These are phyloP conservation scores for Elaeis guineensis DNA, from an alignment of 176 grass and related monocot genomes.

Conservation along the genomic window DNA sequence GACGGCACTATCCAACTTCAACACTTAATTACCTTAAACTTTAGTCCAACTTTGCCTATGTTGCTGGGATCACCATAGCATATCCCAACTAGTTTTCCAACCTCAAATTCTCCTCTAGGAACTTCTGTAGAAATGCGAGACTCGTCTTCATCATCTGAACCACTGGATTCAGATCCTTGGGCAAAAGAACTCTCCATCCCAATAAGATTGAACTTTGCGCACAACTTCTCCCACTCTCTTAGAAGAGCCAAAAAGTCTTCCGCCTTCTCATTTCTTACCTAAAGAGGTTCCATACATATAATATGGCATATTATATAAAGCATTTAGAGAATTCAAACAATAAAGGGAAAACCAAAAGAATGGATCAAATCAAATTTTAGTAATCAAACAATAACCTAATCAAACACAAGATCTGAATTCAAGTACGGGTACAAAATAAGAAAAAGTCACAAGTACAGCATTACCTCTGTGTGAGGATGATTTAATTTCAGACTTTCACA, in stretches of 20 bases:
- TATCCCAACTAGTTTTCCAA: conserved; percentile 40
- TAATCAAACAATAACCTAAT: neutral
- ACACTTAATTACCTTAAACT: conserved; percentile 48
- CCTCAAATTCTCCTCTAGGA: conserved; percentile 52
- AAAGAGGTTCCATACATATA: neutral
- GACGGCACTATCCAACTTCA: neutral
- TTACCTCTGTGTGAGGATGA: conserved; percentile 68
- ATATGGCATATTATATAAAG: neutral
- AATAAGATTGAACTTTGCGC: conserved; percentile 27
- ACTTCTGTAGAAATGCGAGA: conserved; percentile 10
- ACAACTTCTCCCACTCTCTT: conserved; percentile 48
- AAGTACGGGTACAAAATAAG: no score
- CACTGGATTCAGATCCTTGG: neutral
- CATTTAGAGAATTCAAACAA: neutral
- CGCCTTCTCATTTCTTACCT: conserved; percentile 73
- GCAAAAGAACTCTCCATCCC: conserved; percentile 1
- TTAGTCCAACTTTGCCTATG: conserved; percentile 29
- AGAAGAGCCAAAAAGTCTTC: conserved; percentile 62
- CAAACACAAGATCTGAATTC: no score
- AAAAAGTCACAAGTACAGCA: neutral
- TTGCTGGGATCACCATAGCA: conserved; percentile 53
- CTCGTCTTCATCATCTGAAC: conserved; percentile 25
- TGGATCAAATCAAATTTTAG: neutral
- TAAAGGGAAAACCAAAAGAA: neutral
- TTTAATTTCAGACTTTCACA: conserved; percentile 75